Conservation (phyloP, 1,284 basidiomycete species). For the Peniophora sp. region DNA sequence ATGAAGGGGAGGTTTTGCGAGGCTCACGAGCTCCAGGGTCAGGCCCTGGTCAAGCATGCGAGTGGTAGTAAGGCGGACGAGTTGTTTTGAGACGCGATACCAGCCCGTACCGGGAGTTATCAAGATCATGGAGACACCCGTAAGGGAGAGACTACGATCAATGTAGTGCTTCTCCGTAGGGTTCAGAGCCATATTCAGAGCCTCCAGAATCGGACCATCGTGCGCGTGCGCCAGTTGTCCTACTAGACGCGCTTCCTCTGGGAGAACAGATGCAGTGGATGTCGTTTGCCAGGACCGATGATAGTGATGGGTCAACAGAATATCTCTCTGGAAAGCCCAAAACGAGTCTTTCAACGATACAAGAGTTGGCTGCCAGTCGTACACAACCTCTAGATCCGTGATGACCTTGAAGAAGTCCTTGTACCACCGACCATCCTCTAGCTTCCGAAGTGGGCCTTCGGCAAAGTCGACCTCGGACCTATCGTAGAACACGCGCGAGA, state of each 20-base stretch:
- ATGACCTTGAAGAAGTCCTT: conserved; percentile 97
- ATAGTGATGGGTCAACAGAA: conserved; percentile 80
- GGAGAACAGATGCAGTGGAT: conserved; percentile 24
- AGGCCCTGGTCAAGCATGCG: conserved; percentile 96
- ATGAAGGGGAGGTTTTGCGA: conserved; percentile 91
- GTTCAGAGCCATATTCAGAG: conserved; percentile 89
- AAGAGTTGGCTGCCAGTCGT: conserved; percentile 84
- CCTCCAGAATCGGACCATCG: conserved; percentile 92
- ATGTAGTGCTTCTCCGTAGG: conserved; percentile 95
- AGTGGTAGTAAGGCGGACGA: conserved; percentile 89
- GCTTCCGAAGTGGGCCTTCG: conserved; percentile 64
- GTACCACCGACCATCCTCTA: conserved; percentile 75
- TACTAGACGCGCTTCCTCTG: conserved; percentile 61
- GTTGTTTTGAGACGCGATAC: conserved; percentile 86
- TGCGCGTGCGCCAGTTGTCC: conserved; percentile 83
- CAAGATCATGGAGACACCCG: conserved; percentile 79
- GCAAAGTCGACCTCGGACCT: conserved; percentile 74
- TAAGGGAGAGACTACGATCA: conserved; percentile 91
- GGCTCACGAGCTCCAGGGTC: conserved; percentile 81
- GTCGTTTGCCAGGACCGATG: conserved; percentile 51
- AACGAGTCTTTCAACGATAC: conserved; percentile 84
- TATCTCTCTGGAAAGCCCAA: conserved; percentile 83
- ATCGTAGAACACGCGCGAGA: conserved; percentile 92
- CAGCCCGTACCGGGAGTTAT: conserved; percentile 94
- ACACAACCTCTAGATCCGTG: conserved; percentile 83